phyloP scores from a whole-genome alignment of 169 alveolate genomes.

The Cryptosporidium sp. region DNA sequence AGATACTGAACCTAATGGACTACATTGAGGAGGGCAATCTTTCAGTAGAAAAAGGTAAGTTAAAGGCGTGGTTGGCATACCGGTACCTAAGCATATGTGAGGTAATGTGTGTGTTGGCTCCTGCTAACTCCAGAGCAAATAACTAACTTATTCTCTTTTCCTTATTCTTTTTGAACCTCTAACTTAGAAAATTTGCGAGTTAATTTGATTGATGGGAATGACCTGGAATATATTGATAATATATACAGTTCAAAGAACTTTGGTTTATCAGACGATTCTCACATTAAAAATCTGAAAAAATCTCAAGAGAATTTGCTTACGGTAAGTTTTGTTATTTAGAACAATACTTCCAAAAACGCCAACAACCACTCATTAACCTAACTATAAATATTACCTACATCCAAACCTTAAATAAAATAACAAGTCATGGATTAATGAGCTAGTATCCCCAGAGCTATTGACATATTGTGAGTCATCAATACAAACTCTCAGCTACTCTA shows the following conservation, averaged over 20 bases:
- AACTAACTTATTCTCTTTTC: not conserved
- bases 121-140: too few relatives aligned
- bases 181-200: conserved; percentile 6
- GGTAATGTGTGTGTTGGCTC: not conserved
- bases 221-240: conserved; percentile 42
- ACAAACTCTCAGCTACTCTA: conserved; percentile 16
- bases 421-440: conserved; percentile 57
- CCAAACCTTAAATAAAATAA: not conserved
- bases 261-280: not conserved
- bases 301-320: conserved; percentile 27
- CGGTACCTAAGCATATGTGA: not conserved
- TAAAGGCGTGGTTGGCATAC: not conserved
- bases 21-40: not conserved
- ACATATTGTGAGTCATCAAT: conserved; percentile 28
- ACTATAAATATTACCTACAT: not conserved
- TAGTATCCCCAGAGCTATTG: conserved; percentile 50
- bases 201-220: not conserved
- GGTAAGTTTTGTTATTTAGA: conserved; percentile 16
- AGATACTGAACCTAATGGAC: not conserved
- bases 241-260: conserved; percentile 19
- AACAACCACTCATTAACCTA: too few relatives aligned
- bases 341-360: not conserved
- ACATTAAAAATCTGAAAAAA: not conserved
- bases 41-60: conserved; percentile 2
- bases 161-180: not conserved